Evolutionary conservation across 768 basidiomycete genomes (phyloP), one percentile per base, ranked within the genome.

Genomic region (Trametes meyenii): DNA sequence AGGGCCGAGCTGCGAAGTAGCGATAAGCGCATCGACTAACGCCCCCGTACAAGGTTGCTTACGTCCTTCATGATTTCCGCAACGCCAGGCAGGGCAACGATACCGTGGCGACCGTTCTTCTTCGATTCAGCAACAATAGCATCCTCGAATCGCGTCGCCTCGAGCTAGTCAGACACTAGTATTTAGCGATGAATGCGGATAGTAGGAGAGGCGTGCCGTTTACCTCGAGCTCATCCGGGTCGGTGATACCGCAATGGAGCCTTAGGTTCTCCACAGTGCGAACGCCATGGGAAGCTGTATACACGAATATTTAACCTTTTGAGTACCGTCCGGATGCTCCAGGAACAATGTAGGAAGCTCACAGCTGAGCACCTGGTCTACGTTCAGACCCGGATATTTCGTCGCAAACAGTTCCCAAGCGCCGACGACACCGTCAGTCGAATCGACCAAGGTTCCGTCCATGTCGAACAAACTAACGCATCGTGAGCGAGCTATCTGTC

Each of bases 391-490:
- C 3, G 87, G 85, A 71, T 95, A 94, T 59, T 82, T 80, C 69
- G 85, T 71, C 50, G 81, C 82, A 74, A 94, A 94, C n/a, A 78
- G 75, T 55, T 87, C 78, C 94, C 94, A 96, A 38, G 92, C 92
- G 26, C 88, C 90, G 26, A 84, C 76, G 35, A 96, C 92, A 44
- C 90, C 92, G 33, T 85, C 83, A 11, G 90, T 94, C 19, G 91
- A 94, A 71, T 95, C 90, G 65, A 90, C 81, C 52, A 91, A 78
- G 36, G 90, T 94, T 57, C 89, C 89, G 71, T 92, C 90, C 90
- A 91, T 92, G 71, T 92, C 89, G 69, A 90, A 90, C 14, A 91
- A 76, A 60, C 89, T 90, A 60, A 1, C 11, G 24, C 5, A 54
- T 16, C 35, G n/a, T 19, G 19, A 40, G 21, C 51, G 24, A 11